Base-by-base conservation (phyloP, 495 filamentous ascomycete species). In the Letharia lupina region DNA sequence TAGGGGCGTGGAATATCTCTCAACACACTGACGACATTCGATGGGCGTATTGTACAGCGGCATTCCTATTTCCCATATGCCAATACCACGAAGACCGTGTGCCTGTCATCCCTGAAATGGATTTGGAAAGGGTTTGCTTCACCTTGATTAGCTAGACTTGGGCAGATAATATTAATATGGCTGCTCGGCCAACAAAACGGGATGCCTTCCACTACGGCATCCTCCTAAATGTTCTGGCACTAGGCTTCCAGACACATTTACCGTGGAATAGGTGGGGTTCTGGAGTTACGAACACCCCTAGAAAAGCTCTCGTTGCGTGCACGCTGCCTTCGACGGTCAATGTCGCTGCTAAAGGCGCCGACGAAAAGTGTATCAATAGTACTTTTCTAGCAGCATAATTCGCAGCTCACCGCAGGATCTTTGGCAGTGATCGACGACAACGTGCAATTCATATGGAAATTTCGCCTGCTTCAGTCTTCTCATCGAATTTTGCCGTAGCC, bases 401-500 rank as follows among this genome's bases (percentile, higher is more conserved):
- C 12, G 18, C 33, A 12, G 15, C 13, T 33, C 52, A 56, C 52
- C 52, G 11, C 8, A 56, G 13, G 52, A 12, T 35, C 52, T 33
- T 16, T 35, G 13, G 13, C 4, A 56, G 5, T 5, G 28, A 52
- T 11, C 13, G 16, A 57, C 33, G n/a, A 16, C 7, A 33, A 35
- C 1, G 16, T 10, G 33, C 31, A 37, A 35, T 35, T 66, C 59
- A 70, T 57, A 70, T 68, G 39, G 66, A 42, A 39, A 70, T 42
- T 6, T 62, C 39, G 35, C 67, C 69, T 3, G 67, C 48, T 33
- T 70, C 69, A 40, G 41, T n/a, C 37, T 56, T 62, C 44, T 66
- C 65, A 20, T 70, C 67, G 31, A 58, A 50, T 13, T 52, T 71
- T 52, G 67, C 77, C 40, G 81, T 82, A 63, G 90, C 87, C 11